phyloP scores from a whole-genome alignment of 371 early-diverging fungal species.

The Conidiobolus incongruus region DNA sequence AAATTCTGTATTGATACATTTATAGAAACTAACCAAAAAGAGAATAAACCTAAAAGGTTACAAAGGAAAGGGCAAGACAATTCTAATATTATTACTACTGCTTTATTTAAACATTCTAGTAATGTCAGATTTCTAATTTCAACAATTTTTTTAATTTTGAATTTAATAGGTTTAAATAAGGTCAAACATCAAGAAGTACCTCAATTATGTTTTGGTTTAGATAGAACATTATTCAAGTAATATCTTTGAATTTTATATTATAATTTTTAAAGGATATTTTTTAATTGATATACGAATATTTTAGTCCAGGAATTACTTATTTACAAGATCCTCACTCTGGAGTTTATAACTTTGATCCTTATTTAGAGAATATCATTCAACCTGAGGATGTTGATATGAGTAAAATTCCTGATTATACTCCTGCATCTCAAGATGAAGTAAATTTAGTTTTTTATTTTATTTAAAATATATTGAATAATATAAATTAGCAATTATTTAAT shows the following conservation, averaged over 20 bases:
- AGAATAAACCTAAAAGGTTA: no score
- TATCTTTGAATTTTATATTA: constrained; percentile 4
- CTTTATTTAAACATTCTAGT: no score
- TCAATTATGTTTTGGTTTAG: constrained; percentile 20
- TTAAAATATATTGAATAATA: neutral
- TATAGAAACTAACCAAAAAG: no score
- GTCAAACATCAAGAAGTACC: neutral
- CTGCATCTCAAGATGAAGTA: constrained; percentile 52
- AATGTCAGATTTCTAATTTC: no score
- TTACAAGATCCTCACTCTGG: constrained; percentile 56
- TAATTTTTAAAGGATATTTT: no score
- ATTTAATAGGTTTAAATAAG: no score
- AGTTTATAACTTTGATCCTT: constrained; percentile 58
- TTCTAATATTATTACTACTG: no score
- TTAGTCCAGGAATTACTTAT: constrained; percentile 64
- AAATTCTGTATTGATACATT: no score
- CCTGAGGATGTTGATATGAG: constrained; percentile 59
- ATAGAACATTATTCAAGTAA: constrained; percentile 60
- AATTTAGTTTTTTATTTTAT: neutral
- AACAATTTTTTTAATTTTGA: no score
- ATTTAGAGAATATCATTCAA: constrained; percentile 47
- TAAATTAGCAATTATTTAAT: neutral
- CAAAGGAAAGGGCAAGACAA: no score
- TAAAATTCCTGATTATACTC: constrained; percentile 44
- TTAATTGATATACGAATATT: neutral